Base-by-base conservation (phyloP, 257 asterid species). In the Solanum infundibuliforme region DNA sequence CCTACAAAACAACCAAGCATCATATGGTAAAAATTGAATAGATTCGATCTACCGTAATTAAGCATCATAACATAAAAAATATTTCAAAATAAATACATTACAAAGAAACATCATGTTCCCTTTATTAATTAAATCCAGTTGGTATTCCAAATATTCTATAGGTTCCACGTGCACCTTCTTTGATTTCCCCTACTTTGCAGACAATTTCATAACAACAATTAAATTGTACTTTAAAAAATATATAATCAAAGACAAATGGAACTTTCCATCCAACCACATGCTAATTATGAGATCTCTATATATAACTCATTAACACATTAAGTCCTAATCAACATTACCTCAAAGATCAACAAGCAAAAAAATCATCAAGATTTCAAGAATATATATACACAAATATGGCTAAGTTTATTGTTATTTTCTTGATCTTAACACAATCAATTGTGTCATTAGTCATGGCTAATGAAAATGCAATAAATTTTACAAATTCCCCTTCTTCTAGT, bases 61-160 rank as follows among this genome's bases (percentile, higher is more conserved):
- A 58, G 9, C 23, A 0, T 21, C 1, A 1, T 29, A 27, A 3
- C 23, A 13, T 12, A 68, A 68, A 68, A 68, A 29, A 13, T 13
- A 7, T 43, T 79, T 79, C 66, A 43, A 81, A 46, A 11, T 43
- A 66, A 75, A 74, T 62, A 62, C 36, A 25, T 39, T 83, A 32
- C 83, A 69, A 90, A 77, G 89, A 87, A 88, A 87, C 87, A 83
- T 90, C 86, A 88, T 92, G 95, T 90, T 88, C 91, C 93, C 93
- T 68, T 34, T 86, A 36, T 58, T 12, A 77, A 89, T 85, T 14
- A 31, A 55, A 82, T 48, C 81, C 91, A 90, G 88, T 83, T 87
- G 87, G 89, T 88, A 74, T 31, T 88, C 41, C 60, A 31, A 85
- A 83, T 90, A 89, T 34, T 84, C 31, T 77, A 92, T 91, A 74